Base-by-base conservation (phyloP, 140 eudicot species). In the Anethum foeniculum region DNA sequence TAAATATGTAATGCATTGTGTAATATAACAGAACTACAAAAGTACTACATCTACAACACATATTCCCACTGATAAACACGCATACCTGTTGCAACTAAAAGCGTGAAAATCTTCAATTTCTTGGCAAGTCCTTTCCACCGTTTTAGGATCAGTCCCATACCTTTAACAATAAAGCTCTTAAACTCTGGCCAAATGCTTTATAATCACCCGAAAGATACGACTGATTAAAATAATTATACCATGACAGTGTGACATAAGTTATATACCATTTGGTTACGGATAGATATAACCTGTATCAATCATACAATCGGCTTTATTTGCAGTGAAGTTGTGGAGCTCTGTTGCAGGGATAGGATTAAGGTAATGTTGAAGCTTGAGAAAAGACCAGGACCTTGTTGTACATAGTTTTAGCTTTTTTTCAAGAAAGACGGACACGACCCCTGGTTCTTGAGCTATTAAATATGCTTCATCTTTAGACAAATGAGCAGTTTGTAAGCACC, bases 311-410 rank as follows among this genome's bases (percentile, higher is more conserved):
- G 86, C 78, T 46, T 81, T 88, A 30, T 58, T 18, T 15, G 90
- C 52, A 65, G 80, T 30, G 25, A 87, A 30, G 7, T 21, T 75
- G 79, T 77, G 30, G 25, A 49, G 5, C 85, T 47, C 2, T 46
- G 48, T 27, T 82, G 81, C 28, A 11, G 75, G 56, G 81, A 78
- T 67, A 67, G 41, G 41, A 64, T 78, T 79, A 12, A 84, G 75
- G 73, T 75, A 85, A 4, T 89, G 86, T 82, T 88, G 91, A 75
- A 84, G 77, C 74, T 87, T 80, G 65, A 93, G 80, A 83, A 93
- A 93, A 80, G 92, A 96, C 98, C 98, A 93, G 47, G 98, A 93
- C 76, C 88, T 96, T 6, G 98, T 93, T 39, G 98, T 93, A 81
- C 89, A 93, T 58, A 91, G 93, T 47, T 52, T 52, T 52, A 52